phyloP scores from a whole-genome alignment of 306 rosid genomes.

The Inga leiocalycina region DNA sequence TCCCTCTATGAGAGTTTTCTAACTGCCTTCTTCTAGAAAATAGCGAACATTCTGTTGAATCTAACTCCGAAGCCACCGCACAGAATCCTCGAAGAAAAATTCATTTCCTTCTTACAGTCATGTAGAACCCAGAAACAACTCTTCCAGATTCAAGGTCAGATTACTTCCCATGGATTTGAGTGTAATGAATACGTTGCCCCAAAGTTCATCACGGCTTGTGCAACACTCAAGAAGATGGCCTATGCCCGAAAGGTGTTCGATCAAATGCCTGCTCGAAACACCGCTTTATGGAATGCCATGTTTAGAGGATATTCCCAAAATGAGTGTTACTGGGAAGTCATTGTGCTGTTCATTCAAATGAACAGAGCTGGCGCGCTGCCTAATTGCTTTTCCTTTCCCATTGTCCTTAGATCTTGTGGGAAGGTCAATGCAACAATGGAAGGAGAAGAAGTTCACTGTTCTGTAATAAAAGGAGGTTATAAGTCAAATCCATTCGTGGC shows the following conservation, averaged over 20 bases:
- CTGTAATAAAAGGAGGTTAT: slow-evolving; percentile 53
- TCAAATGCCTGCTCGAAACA: slow-evolving; percentile 53
- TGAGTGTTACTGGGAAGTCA: slow-evolving; percentile 42
- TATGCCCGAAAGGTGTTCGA: slow-evolving; percentile 67
- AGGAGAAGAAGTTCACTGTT: slow-evolving; percentile 71
- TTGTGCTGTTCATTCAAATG: slow-evolving; percentile 52
- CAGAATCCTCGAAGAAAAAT: slow-evolving; percentile 53
- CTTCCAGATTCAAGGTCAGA: slow-evolving; percentile 58
- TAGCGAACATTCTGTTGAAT: slow-evolving; percentile 39
- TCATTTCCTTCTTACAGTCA: slow-evolving; percentile 67
- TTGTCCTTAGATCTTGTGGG: slow-evolving; percentile 65
- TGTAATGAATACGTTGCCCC: slow-evolving; percentile 56
- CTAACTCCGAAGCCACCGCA: slow-evolving; percentile 40
- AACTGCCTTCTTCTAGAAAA: background rate
- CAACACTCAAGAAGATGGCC: slow-evolving; percentile 35
- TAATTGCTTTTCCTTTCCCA: slow-evolving; percentile 67
- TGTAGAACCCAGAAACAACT: slow-evolving; percentile 54
- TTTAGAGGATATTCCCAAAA: slow-evolving; percentile 51
- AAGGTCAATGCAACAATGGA: slow-evolving; percentile 46
- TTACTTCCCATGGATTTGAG: slow-evolving; percentile 54
- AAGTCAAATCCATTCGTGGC: slow-evolving; percentile 56
- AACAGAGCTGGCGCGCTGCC: slow-evolving; percentile 43
- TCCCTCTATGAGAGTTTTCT: background rate
- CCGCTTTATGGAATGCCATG: slow-evolving; percentile 66
- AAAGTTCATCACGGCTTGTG: slow-evolving; percentile 42